phyloP scores from a whole-genome alignment of 805 yeast genomes.

The Ogataea pini region DNA sequence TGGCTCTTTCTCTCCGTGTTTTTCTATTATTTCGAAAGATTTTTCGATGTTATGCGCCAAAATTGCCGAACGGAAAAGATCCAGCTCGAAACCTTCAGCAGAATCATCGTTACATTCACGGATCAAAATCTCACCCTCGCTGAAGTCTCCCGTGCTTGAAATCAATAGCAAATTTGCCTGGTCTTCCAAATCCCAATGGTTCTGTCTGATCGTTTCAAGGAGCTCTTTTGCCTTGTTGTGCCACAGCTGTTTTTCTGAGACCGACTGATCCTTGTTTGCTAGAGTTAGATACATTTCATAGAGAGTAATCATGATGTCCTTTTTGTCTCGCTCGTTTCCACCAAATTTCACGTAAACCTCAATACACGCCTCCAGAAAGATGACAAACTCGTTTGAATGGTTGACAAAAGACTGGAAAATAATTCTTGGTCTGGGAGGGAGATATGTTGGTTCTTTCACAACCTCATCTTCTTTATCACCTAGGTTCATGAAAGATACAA shows the following conservation, averaged over 20 bases:
- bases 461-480: slow-evolving; percentile 19
- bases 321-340: slow-evolving; percentile 66
- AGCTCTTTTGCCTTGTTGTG: slow-evolving; percentile 59
- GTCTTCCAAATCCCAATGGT: slow-evolving; percentile 50
- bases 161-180: slow-evolving; percentile 54
- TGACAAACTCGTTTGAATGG: slow-evolving; percentile 85
- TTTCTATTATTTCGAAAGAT: slow-evolving; percentile 57
- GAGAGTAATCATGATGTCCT: slow-evolving; percentile 72
- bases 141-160: slow-evolving; percentile 57
- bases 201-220: slow-evolving; percentile 37
- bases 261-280: slow-evolving; percentile 38
- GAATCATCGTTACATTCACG: slow-evolving; percentile 34
- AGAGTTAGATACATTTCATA: slow-evolving; percentile 77
- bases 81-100: slow-evolving; percentile 48
- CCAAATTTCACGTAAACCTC: slow-evolving; percentile 76
- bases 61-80: slow-evolving; percentile 66
- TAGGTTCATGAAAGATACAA: slow-evolving; percentile 34
- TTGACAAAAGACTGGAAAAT: slow-evolving; percentile 86
- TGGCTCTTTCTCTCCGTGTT: slow-evolving; percentile 62
- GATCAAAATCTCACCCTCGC: slow-evolving; percentile 47
- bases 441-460: slow-evolving; percentile 62
- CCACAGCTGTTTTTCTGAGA: slow-evolving; percentile 50
- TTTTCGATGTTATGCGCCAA: slow-evolving; percentile 56
- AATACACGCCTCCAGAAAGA: slow-evolving; percentile 88
- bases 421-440: slow-evolving; percentile 87